Base-by-base conservation (phyloP, 441 rosid species). In the Biscutella laevigata region DNA sequence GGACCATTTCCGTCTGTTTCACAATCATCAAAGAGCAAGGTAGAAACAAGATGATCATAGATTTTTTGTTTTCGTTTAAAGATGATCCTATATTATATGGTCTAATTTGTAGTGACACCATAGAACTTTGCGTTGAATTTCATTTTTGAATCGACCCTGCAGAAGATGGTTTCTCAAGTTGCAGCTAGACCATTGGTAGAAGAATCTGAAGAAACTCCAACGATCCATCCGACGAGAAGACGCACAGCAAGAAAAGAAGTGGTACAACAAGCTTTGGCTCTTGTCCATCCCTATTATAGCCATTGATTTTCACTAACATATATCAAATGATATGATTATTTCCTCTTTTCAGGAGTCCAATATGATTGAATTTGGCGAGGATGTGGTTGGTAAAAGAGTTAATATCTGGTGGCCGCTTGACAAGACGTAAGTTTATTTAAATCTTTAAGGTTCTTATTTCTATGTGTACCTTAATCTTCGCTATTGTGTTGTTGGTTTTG, bases 381-480 rank as follows among this genome's bases (percentile, higher is more conserved):
- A 69, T 59, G 56, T 87, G 75, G 57, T 79, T 14, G 96, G 86
- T 48, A 62, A 55, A 45, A 83, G 52, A 67, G 71, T 90, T 56
- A 81, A 74, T 63, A 82, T 90, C 26, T 90, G 95, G 92, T 90
- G 98, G 96, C 98, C 95, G 10, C 11, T 64, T 43, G 98, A 90
- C 65, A 71, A 59, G 53, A 77, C 2, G 95, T 87, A 80, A 71
- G 82, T 57, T 25, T 32, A 36, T 12, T 2, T 1, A 4, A 41
- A 33, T 15, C 38, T 34, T 48, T 22, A 47, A 39, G 27, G 17
- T 33, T 54, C 47, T 30, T 7, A n/a, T 57, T 2, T 63, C 22
- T 36, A 12, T 5, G 17, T 32, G 37, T 12, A 10, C 5, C 47
- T 53, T 34, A 15, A 35, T 41, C 21, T 4, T 45, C 12, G 57